Evolutionary conservation across 768 basidiomycete species (phyloP), one percentile per base, ranked within the genome.

Genomic region (Neoboletus magnificus): DNA sequence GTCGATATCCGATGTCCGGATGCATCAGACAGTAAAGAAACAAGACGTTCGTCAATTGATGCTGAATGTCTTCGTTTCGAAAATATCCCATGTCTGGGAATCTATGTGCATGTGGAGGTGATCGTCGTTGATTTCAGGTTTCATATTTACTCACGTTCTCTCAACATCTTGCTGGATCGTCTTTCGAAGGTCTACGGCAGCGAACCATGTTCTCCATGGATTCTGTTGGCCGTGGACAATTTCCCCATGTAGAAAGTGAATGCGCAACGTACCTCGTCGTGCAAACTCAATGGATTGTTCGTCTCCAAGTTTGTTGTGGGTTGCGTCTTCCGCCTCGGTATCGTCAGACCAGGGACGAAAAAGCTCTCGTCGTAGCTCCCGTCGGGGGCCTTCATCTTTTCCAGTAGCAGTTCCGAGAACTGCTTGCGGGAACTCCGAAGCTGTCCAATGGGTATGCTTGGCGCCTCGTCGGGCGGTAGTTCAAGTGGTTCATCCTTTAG

Each of bases 51-150:
- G 90, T 91, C 39, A 98, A 76, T 63, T 87, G 83, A 16, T 77
- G 76, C 67, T 96, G 93, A 1, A 95, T 84, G 29, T 84, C 78
- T 23, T 79, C 68, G 23, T 84, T 79, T 27, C 90, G 85, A 71
- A 98, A 99, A 74, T 95, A 99, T 8, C 80, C 78, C 54, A 98
- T 86, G 57, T 99, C 97, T n/a, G 97, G 97, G 67, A 98, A 99
- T 25, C 91, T 96, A 63, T 12, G n/a, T 29, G n/a, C 49, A 44
- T 40, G 52, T 52, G 27, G 51, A 37, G 27, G 36, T 37, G 37
- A 36, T 48, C 22, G 41, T 22, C 55, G 55, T 48, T 49, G 41
- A 57, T 36, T 30, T 45, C 44, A 40, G 39, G 15, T 25, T 33
- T 39, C 16, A 52, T n/a, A 51, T 27, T 54, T 37, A 76, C 91